phyloP scores from a whole-genome alignment of 179 eudicot genomes.

The Pouteria campechiana region DNA sequence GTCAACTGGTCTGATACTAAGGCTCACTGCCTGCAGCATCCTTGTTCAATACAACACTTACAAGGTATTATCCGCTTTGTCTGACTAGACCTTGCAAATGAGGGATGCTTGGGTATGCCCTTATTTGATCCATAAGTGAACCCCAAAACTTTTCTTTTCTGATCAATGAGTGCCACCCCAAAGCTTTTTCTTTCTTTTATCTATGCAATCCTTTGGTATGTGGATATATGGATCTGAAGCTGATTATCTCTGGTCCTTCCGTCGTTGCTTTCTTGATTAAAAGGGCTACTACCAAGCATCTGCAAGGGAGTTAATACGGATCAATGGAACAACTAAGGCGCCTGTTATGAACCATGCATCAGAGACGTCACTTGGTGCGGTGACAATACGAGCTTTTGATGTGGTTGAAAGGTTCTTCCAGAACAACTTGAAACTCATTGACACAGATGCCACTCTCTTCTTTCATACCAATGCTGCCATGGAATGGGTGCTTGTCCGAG shows the following conservation, averaged over 20 bases:
- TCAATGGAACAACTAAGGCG: constrained; percentile 79
- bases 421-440: constrained; percentile 55
- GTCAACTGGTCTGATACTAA: too few species aligned
- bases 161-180: not conserved
- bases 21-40: too few species aligned
- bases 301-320: constrained; percentile 72
- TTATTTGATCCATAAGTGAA: not conserved
- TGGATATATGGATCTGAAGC: too few species aligned
- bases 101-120: too few species aligned
- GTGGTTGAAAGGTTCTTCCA: constrained; percentile 68
- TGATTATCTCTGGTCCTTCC: too few species aligned
- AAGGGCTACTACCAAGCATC: constrained; percentile 60
- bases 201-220: too few species aligned
- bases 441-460: constrained; percentile 57
- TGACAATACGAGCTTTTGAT: constrained; percentile 59
- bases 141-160: not conserved
- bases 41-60: too few species aligned
- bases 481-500: constrained; percentile 76
- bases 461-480: constrained; percentile 76
- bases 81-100: too few species aligned
- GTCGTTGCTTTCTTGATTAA: not conserved
- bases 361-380: constrained; percentile 61
- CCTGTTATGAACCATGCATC: constrained; percentile 68
- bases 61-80: too few species aligned
- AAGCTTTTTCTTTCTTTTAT: too few species aligned